Evolutionary conservation across 2,329 filamentous ascomycete genomes (phyloP), one percentile per base, ranked within the genome.

Genomic region (Chaetomium globosum): DNA sequence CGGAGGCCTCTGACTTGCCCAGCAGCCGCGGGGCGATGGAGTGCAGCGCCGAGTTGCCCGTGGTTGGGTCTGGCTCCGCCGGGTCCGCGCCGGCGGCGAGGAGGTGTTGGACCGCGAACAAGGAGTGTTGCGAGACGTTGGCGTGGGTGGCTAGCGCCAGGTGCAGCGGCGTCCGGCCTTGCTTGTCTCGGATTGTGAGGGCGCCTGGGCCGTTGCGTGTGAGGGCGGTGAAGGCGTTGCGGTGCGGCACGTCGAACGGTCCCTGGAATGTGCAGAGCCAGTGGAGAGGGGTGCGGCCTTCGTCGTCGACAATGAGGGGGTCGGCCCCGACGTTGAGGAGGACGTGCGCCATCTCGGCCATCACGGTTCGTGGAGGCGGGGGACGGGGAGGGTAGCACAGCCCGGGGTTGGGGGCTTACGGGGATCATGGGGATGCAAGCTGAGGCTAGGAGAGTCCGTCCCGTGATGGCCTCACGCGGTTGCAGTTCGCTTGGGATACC

Each of bases 281-380:
- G 61, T 64, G 61, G 1, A 67, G 57, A 12, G 65, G 61, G 1
- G 61, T 57, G 51, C 52, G 57, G 12, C 52, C 65, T 7, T 58
- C 31, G 30, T 58, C 43, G 53, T 67, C 65, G 19, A 55, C 9
- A 16, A 53, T 5, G 46, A 61, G 63, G 9, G 65, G 52, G 26
- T 67, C 58, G 3, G 61, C 65, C 13, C 65, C 57, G 12, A 59
- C 23, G 30, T 59, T n/a, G 57, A 67, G 53, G 21, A 53, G 31
- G 23, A 26, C 21, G 21, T 46, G 54, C 3, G 59, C 16, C 16
- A 43, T 5, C 4, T 43, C 39, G 5, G 16, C 4, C 39, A 43
- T 43, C 16, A 43, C 39, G 3, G 39, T 43, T 43, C 16, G 16
- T 6, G 16, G 16, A 43, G 16, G 39, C 39, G 13, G 2, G 39